Evolutionary conservation across 192 early-diverging fungal species (phyloP).

Genomic region (Backusella parvicylindrica): DNA sequence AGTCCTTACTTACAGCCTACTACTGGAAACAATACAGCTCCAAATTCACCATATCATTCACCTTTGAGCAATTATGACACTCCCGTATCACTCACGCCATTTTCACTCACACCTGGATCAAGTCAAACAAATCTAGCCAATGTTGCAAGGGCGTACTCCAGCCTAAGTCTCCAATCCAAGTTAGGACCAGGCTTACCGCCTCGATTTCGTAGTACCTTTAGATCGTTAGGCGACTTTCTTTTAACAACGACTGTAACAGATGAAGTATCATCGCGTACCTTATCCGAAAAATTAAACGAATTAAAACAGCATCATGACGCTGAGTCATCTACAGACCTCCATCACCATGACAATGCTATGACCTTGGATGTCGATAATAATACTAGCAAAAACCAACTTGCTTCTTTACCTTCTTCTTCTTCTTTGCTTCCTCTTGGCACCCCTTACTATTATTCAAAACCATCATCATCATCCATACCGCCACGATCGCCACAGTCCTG

Average conservation of each 20-base stretch:
- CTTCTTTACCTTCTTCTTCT: background rate
- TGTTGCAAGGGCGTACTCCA: slow-evolving; percentile 4
- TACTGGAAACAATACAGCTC: background rate
- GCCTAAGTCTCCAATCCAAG: background rate
- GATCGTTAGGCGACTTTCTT: background rate
- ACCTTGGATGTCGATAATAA: background rate
- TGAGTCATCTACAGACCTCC: background rate
- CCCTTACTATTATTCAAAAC: background rate
- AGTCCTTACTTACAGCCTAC: background rate
- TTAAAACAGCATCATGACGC: background rate
- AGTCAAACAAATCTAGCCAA: slow-evolving; percentile 6
- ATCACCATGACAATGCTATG: background rate
- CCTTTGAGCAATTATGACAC: slow-evolving; percentile 3
- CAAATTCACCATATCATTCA: background rate
- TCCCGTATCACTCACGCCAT: slow-evolving; percentile 10
- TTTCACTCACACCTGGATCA: background rate
- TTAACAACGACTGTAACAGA: background rate
- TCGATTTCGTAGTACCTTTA: background rate
- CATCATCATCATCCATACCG: background rate
- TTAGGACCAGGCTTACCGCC: background rate
- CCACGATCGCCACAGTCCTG: background rate
- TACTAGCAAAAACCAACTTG: background rate
- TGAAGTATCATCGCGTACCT: background rate
- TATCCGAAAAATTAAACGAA: background rate
- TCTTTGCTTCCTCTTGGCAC: background rate